Percentiles rank a stretch among this genome's conserved stretches.
phyloP scores from a whole-genome alignment of 2,329 filamentous ascomycete genomes.

The Pseudogymnoascus sp. region DNA sequence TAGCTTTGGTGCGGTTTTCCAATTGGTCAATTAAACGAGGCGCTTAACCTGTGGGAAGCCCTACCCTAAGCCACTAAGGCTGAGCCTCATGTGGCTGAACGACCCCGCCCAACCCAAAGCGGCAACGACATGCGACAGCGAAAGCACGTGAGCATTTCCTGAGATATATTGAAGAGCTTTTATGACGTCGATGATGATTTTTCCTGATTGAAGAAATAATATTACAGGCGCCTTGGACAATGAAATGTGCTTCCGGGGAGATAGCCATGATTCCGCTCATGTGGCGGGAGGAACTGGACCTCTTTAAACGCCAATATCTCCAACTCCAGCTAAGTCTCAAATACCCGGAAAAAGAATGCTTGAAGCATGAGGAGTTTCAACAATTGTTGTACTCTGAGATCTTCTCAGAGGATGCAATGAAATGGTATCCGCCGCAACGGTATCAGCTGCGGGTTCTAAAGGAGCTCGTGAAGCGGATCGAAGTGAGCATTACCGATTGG shows the following conservation, averaged over 20 bases:
- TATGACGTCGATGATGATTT: slow-evolving; percentile 5
- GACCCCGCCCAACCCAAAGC: slow-evolving; percentile 7
- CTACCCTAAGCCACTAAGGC: slow-evolving; percentile 9
- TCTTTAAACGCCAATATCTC: slow-evolving; percentile 69
- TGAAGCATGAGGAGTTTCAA: slow-evolving; percentile 59
- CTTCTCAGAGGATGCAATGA: slow-evolving; percentile 52
- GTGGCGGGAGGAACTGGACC: slow-evolving; percentile 33
- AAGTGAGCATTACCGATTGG: slow-evolving; percentile 69
- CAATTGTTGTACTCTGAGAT: slow-evolving; percentile 56
- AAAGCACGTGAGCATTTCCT: slow-evolving; percentile 2
- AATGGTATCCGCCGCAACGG: slow-evolving; percentile 54
- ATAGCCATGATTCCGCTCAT: slow-evolving; percentile 24
- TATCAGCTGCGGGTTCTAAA: slow-evolving; percentile 72
- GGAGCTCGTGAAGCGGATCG: slow-evolving; percentile 60
- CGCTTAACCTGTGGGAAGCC: slow-evolving; percentile 4
- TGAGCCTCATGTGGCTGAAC: slow-evolving; percentile 9
- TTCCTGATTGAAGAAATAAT: slow-evolving; percentile 13
- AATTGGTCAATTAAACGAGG: neutral
- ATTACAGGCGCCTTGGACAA: slow-evolving; percentile 17
- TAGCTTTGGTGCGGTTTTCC: slow-evolving; percentile 10
- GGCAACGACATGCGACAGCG: neutral
- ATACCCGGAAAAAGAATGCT: slow-evolving; percentile 51
- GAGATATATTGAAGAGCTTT: neutral
- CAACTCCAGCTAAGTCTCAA: slow-evolving; percentile 62
- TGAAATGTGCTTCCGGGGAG: slow-evolving; percentile 16